Evolutionary conservation across 2,329 filamentous ascomycete genomes (phyloP).

Genomic region (Fusarium sp.): DNA sequence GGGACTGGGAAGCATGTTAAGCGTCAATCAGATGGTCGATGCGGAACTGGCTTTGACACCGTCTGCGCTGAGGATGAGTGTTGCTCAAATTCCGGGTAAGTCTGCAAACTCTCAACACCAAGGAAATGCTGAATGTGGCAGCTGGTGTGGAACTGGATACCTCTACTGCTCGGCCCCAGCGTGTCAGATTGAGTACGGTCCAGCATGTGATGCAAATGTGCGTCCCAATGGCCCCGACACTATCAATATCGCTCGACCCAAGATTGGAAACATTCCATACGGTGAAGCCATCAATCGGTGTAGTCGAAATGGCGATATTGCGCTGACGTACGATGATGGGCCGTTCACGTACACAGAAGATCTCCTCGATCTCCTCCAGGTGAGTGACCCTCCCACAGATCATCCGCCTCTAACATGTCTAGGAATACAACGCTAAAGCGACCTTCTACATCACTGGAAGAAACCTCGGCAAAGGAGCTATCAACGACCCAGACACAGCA

Average conservation of each 20-base stretch:
- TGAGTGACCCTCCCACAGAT: not conserved
- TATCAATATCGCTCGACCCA: constrained; percentile 61
- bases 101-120: not conserved
- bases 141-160: constrained; percentile 65
- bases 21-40: constrained; percentile 54
- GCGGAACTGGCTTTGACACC: constrained; percentile 52
- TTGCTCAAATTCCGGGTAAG: constrained; percentile 58
- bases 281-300: constrained; percentile 63
- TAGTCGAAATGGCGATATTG: constrained; percentile 51
- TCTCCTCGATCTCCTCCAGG: constrained; percentile 54
- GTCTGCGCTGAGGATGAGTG: constrained; percentile 52
- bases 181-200: constrained; percentile 71
- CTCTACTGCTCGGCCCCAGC: constrained; percentile 72
- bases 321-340: constrained; percentile 61
- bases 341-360: constrained; percentile 56
- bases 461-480: constrained; percentile 55
- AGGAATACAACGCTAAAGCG: constrained; percentile 52
- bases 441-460: constrained; percentile 54
- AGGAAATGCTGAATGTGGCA: constrained; percentile 34
- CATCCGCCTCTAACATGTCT: not conserved
- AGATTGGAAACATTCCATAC: constrained; percentile 66
- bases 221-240: constrained; percentile 65
- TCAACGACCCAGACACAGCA: constrained; percentile 52
- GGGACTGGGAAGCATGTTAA: not conserved
- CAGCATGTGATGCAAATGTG: constrained; percentile 70